Conservation (phyloP, 1,284 basidiomycete genomes). For the Anthracocystis walkeri region DNA sequence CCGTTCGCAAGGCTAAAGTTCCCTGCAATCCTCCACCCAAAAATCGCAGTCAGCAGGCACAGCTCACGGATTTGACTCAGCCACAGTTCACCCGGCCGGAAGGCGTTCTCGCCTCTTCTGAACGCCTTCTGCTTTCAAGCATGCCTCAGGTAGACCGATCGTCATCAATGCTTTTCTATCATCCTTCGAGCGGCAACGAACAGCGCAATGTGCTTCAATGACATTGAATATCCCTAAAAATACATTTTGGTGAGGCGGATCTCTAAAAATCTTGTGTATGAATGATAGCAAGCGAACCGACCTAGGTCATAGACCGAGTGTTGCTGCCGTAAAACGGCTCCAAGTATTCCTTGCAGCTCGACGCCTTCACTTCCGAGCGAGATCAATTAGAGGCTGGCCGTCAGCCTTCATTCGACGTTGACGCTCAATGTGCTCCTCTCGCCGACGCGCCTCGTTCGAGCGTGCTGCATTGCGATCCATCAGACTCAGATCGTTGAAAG, state of each 20-base stretch:
- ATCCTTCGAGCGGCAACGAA: not conserved
- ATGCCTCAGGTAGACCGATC: too few relatives aligned
- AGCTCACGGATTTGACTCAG: constrained; percentile 11
- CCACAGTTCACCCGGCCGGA: constrained; percentile 7
- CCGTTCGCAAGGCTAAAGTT: too few relatives aligned
- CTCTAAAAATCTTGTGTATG: not conserved
- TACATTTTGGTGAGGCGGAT: constrained; percentile 1
- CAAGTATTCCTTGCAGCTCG: too few relatives aligned
- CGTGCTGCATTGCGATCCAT: constrained; percentile 40
- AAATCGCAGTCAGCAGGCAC: not conserved
- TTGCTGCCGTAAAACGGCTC: not conserved
- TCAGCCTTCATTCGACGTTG: constrained; percentile 41
- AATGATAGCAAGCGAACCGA: too few relatives aligned
- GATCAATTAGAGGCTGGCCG: constrained; percentile 48
- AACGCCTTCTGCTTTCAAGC: too few relatives aligned
- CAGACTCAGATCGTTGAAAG: constrained; percentile 38
- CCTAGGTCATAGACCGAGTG: not conserved
- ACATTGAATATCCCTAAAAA: constrained; percentile 10
- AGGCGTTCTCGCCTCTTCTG: not conserved
- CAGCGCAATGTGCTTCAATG: not conserved
- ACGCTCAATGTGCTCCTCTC: constrained; percentile 45
- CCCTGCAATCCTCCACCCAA: constrained; percentile 1
- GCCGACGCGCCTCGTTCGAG: constrained; percentile 25
- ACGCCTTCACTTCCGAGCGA: constrained; percentile 24
- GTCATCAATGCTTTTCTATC: not conserved